Base-by-base conservation (phyloP, 2,329 filamentous ascomycete genomes). In the Cordyceps pruinosa region DNA sequence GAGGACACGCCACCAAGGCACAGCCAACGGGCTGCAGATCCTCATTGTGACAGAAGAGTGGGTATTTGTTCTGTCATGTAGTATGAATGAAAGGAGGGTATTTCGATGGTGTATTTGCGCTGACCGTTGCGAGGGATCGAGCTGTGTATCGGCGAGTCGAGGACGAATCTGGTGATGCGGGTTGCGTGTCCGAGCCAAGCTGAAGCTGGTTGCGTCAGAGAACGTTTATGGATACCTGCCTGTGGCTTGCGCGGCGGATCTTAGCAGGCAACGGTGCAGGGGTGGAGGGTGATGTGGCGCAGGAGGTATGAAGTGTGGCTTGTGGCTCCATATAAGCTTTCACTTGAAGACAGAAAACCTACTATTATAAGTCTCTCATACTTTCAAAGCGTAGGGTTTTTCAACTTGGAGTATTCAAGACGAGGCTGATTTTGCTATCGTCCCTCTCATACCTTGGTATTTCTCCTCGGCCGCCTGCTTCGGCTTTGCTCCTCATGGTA, bases 1-100 rank as follows among this genome's bases (percentile, higher is more conserved):
- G 68, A 85, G 70, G 69, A 76, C 70, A 67, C 71, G 75, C 70
- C 72, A 72, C 67, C 72, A 73, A 68, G 75, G 74, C 65, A 72
- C 72, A 63, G 74, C 73, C 72, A 72, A 17, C 19, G 54, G 75
- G 69, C 71, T 73, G 71, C 73, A 70, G 66, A 74, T 73, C 77
- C 77, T 83, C 81, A 84, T 84, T 71, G 73, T 80, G 73, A 72
- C 68, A 70, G 66, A 62, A 64, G 61, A 59, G 65, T 56, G 61
- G 58, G 61, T 63, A 57, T 61, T 59, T 66, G 65, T 64, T 62
- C 62, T 66, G 68, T 73, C 76, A 78, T 79, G 69, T 79, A 57
- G 54, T 45, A 45, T 50, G 26, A 9, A 9, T 17, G n/a, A 9
- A 44, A 34, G 26, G 17, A 49, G 8, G 25, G 35, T 32, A 26